Conservation (phyloP, 1,284 basidiomycete species). For the Moesziomyces sp. region DNA sequence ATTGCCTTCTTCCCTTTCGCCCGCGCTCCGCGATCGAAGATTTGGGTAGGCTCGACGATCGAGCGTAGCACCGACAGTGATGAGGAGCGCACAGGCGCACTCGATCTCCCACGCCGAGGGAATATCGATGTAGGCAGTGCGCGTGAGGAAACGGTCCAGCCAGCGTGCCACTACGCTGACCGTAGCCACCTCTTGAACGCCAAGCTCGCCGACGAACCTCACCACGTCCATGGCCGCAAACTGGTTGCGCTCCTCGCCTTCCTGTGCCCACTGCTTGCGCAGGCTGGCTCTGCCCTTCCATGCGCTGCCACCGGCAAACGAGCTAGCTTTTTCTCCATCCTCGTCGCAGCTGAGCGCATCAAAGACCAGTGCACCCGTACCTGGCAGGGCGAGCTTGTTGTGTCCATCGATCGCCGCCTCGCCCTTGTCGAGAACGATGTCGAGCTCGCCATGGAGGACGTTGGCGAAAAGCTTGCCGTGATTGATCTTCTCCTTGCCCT, state of each 20-base stretch:
- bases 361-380: not conserved
- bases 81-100: slow-evolving; percentile 54
- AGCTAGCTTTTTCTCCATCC: no score
- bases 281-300: slow-evolving; percentile 8
- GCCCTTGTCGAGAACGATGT: slow-evolving; percentile 18
- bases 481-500: slow-evolving; percentile 7
- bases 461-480: slow-evolving; percentile 27
- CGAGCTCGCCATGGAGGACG: slow-evolving; percentile 29
- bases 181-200: slow-evolving; percentile 21
- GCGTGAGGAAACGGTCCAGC: slow-evolving; percentile 54
- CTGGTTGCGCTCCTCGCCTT: slow-evolving; percentile 14
- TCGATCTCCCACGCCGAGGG: slow-evolving; percentile 60
- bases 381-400: slow-evolving; percentile 24
- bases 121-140: slow-evolving; percentile 49
- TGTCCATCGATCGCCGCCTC: slow-evolving; percentile 10
- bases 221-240: slow-evolving; percentile 30
- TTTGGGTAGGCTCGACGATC: slow-evolving; percentile 9
- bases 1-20: not conserved
- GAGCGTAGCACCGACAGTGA: slow-evolving; percentile 43
- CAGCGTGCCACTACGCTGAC: slow-evolving; percentile 17
- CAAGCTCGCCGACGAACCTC: slow-evolving; percentile 42
- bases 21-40: no score
- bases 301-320: not conserved
- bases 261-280: slow-evolving; percentile 15
- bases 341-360: not conserved